Conservation (phyloP, 768 basidiomycete genomes). For the Floccularia luteovirens region DNA sequence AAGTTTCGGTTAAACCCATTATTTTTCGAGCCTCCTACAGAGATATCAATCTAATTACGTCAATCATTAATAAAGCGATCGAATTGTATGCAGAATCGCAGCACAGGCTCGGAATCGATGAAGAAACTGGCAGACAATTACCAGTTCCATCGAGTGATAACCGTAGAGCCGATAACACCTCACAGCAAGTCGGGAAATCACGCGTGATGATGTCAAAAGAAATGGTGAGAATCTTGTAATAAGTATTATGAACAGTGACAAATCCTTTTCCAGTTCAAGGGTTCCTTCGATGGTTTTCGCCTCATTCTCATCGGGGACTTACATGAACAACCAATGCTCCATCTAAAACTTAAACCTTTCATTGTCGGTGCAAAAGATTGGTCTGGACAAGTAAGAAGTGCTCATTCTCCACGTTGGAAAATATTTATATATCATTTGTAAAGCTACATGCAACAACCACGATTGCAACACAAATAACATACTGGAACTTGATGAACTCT, state of each 20-base stretch:
- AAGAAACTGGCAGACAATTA: not conserved
- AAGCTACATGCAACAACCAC: constrained; percentile 83
- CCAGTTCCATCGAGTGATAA: not conserved
- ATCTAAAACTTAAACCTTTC: constrained; percentile 83
- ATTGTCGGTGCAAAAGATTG: constrained; percentile 81
- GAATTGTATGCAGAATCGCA: constrained; percentile 58
- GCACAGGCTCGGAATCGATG: constrained; percentile 2
- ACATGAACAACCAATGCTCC: constrained; percentile 91
- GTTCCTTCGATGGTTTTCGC: constrained; percentile 85
- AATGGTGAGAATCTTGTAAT: constrained; percentile 41
- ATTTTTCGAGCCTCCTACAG: constrained; percentile 93
- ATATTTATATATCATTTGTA: too few relatives aligned
- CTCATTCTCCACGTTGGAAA: constrained; percentile 2
- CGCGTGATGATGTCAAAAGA: constrained; percentile 62
- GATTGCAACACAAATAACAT: constrained; percentile 78
- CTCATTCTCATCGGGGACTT: constrained; percentile 91
- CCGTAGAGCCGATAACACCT: constrained; percentile 2
- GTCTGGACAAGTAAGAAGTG: constrained; percentile 71
- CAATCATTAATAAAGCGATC: constrained; percentile 81
- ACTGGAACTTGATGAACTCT: constrained; percentile 96
- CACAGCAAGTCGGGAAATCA: constrained; percentile 27
- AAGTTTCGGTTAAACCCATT: constrained; percentile 74
- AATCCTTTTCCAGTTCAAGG: constrained; percentile 58
- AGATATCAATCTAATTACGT: constrained; percentile 83
- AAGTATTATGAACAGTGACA: constrained; percentile 3